phyloP scores from a whole-genome alignment of 2,329 filamentous ascomycete species.

The Penicillium fuscoglaucum region DNA sequence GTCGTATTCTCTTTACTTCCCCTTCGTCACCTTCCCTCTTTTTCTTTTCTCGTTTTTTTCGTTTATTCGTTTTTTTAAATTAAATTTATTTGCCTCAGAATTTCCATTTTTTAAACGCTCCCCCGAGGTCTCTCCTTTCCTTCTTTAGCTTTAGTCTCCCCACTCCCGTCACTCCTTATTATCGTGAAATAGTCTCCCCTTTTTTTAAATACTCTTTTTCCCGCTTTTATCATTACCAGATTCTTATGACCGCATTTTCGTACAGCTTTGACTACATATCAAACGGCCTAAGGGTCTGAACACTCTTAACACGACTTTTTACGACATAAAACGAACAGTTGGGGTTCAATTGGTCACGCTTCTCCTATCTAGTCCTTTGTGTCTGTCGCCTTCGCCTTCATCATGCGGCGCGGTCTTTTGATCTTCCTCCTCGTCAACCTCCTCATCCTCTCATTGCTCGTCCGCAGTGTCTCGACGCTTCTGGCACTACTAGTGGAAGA shows the following conservation, averaged over 20 bases:
- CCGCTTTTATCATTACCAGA: background rate
- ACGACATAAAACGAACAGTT: background rate
- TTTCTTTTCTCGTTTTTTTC: no score
- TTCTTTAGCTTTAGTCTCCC: conserved; percentile 21
- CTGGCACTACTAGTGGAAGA: conserved; percentile 69
- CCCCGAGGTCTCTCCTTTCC: conserved; percentile 16
- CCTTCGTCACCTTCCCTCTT: conserved; percentile 16
- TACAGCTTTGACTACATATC: background rate
- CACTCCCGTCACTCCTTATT: conserved; percentile 27
- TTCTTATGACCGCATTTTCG: background rate
- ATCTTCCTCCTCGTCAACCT: conserved; percentile 67
- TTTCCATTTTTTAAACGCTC: conserved; percentile 8
- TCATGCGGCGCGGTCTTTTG: conserved; percentile 61
- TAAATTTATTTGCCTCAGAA: conserved; percentile 30
- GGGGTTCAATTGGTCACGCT: conserved; percentile 1
- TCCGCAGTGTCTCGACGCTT: conserved; percentile 69
- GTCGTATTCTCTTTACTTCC: background rate
- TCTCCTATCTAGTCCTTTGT: background rate
- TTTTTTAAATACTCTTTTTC: conserved; percentile 6
- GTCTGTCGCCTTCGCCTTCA: conserved; percentile 26
- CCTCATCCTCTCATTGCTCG: conserved; percentile 62
- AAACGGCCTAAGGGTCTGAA: conserved; percentile 1
- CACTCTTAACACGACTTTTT: background rate
- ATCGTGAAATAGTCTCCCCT: conserved; percentile 17
- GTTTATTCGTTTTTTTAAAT: background rate